Evolutionary conservation across 805 yeast species (phyloP), one percentile per base, ranked within the genome.

Genomic region (Cyberlindnera xishuangbannaensis): DNA sequence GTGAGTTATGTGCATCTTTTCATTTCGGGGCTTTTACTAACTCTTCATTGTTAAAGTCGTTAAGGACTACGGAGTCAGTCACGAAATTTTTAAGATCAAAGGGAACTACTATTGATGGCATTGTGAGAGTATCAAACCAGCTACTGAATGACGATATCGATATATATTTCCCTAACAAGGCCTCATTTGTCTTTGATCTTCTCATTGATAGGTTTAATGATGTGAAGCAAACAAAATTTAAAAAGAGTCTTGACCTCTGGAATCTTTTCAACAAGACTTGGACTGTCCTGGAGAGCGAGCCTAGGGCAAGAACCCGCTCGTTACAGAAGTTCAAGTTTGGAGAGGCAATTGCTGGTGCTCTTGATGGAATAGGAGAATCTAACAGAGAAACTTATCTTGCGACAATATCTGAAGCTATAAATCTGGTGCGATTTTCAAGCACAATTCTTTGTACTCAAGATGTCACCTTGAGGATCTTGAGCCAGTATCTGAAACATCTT

Each of bases 181-280:
- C 67, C 16, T 48, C 56, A 1, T 82, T 82, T 42, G 57, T 79
- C 4, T 61, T 79, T 31, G 83, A 77, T 30, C 59, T 82, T 21
- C 40, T 81, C 1, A 64, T 73, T 32, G 85, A 79, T 48, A 61
- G 87, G 34, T 53, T 81, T 47, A 69, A 70, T 36, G 83, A 76
- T 36, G 39, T 43, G 8, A 65, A 64, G 28, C 51, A 55, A n/a
- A 40, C 53, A 3, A 40, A 49, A 6, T 76, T 76, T 62, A 75
- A 67, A 44, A 50, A 36, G n/a, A 55, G 59, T 34, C 35, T 49
- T 2, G 47, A 52, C 2, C 55, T 71, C 2, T 82, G 90, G 90
- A 36, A 40, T 10, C 53, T 78, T 8, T 67, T 76, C 44, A 49
- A 52, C 31, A 47, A 48, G 13, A 52, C 61, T 33, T 73, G 76